phyloP scores from a whole-genome alignment of 2,329 filamentous ascomycete genomes.

The Alternaria incomplexa region DNA sequence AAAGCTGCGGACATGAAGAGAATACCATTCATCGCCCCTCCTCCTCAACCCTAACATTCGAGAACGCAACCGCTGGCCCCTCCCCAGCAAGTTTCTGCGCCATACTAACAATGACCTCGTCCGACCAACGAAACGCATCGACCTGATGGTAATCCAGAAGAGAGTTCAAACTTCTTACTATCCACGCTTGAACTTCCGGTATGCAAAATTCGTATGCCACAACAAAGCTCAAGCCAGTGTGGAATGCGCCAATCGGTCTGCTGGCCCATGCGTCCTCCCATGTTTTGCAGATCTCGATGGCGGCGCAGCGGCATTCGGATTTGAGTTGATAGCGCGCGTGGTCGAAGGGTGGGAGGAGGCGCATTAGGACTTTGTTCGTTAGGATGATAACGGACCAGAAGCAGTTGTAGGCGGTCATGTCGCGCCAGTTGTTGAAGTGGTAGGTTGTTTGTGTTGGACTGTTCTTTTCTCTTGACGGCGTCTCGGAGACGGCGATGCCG shows the following conservation, averaged over 20 bases:
- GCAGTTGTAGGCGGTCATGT: slow-evolving; percentile 40
- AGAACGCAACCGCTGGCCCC: slow-evolving; percentile 28
- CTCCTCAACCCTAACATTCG: slow-evolving; percentile 19
- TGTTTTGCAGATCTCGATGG: slow-evolving; percentile 42
- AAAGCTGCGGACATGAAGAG: too few relatives aligned
- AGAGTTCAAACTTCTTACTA: slow-evolving; percentile 33
- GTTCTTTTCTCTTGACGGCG: slow-evolving; percentile 21
- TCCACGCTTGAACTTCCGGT: slow-evolving; percentile 33
- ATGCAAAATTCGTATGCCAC: slow-evolving; percentile 41
- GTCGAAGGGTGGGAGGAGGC: slow-evolving; percentile 32
- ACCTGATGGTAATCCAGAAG: slow-evolving; percentile 36
- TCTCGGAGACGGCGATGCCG: slow-evolving; percentile 27
- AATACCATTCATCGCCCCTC: slow-evolving; percentile 10
- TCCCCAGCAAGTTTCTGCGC: slow-evolving; percentile 36
- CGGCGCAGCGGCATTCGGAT: slow-evolving; percentile 34
- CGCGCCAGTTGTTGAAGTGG: slow-evolving; percentile 39
- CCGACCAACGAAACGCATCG: slow-evolving; percentile 37
- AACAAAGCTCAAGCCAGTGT: slow-evolving; percentile 41
- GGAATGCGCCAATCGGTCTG: slow-evolving; percentile 41
- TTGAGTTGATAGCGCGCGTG: slow-evolving; percentile 28
- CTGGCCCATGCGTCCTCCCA: slow-evolving; percentile 45
- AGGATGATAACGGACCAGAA: slow-evolving; percentile 42
- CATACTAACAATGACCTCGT: slow-evolving; percentile 34
- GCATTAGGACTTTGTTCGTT: slow-evolving; percentile 38
- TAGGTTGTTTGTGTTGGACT: slow-evolving; percentile 33